phyloP scores from a whole-genome alignment of 192 early-diverging fungal genomes.

The Backusella parvicylindrica region DNA sequence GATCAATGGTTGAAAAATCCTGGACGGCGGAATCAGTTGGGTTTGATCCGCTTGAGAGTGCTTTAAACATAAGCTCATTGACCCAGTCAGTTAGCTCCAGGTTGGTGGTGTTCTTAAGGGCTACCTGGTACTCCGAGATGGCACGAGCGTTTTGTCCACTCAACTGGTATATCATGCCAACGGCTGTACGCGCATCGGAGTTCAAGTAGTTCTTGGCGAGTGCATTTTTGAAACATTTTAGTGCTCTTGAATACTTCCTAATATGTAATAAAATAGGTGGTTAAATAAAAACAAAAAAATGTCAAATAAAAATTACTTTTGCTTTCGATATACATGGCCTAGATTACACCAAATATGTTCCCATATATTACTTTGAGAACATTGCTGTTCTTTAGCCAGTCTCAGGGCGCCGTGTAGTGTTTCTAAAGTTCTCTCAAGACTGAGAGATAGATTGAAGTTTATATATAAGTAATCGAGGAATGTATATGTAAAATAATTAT shows the following conservation, averaged over 20 bases:
- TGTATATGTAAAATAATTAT: not conserved
- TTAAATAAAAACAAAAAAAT: not conserved
- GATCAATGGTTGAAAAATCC: not conserved
- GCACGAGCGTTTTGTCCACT: constrained; percentile 47
- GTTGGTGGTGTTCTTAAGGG: not conserved
- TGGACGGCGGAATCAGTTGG: not conserved
- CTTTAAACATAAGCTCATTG: not conserved
- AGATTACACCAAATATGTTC: constrained; percentile 64
- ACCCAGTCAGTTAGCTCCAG: not conserved
- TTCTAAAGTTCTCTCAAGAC: constrained; percentile 50
- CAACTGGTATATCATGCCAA: constrained; percentile 60
- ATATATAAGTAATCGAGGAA: not conserved
- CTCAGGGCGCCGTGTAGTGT: constrained; percentile 52
- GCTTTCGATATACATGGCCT: constrained; percentile 60
- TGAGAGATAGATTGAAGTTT: constrained; percentile 12
- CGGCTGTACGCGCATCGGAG: constrained; percentile 40
- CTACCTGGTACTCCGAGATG: constrained; percentile 53
- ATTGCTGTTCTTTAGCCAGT: constrained; percentile 43
- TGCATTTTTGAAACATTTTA: constrained; percentile 40
- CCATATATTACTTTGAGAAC: constrained; percentile 46
- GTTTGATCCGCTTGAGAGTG: not conserved
- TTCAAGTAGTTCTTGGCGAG: constrained; percentile 35
- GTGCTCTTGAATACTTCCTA: constrained; percentile 38
- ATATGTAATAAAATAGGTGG: not conserved
- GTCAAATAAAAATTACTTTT: constrained; percentile 5